Evolutionary conservation across 139 green algal species (phyloP).

Genomic region (Chlorella sp.): DNA sequence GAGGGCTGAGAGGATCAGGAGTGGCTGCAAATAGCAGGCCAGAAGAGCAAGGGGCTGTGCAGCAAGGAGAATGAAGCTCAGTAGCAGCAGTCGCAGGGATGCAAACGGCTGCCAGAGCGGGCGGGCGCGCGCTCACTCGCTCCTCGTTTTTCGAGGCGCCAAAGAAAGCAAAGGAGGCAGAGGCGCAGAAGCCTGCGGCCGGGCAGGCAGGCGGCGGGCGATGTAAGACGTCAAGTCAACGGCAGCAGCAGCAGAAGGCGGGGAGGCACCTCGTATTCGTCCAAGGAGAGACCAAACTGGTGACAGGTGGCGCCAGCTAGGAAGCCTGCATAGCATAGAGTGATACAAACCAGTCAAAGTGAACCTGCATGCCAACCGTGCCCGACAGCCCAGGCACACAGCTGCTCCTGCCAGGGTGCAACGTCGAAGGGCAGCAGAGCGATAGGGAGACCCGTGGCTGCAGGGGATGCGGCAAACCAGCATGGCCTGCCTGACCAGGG

Average conservation of each 20-base stretch:
- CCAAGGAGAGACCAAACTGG: conserved; percentile 41
- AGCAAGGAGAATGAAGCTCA: not conserved
- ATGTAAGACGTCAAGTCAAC: not conserved
- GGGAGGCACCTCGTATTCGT: conserved; percentile 42
- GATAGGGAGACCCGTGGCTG: too few species aligned
- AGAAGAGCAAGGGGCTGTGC: not conserved
- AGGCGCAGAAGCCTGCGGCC: conserved; percentile 25
- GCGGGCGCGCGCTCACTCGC: conserved; percentile 29
- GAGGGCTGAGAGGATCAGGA: not conserved
- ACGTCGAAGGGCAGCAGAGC: too few species aligned
- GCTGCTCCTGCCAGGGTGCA: too few species aligned
- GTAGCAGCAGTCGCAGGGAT: not conserved
- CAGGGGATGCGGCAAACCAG: too few species aligned
- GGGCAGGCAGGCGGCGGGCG: not conserved
- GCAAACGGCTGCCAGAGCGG: not conserved
- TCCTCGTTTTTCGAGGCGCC: conserved; percentile 43
- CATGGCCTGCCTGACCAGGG: too few species aligned
- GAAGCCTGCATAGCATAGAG: conserved; percentile 8
- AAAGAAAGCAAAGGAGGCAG: conserved; percentile 37
- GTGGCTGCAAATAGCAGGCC: not conserved
- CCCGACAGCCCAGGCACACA: too few species aligned
- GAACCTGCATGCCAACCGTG: too few species aligned
- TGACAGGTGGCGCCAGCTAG: not conserved
- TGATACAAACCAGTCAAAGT: too few species aligned
- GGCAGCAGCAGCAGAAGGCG: not conserved